phyloP scores from a whole-genome alignment of 768 basidiomycete species.

The Lactarius indigo region DNA sequence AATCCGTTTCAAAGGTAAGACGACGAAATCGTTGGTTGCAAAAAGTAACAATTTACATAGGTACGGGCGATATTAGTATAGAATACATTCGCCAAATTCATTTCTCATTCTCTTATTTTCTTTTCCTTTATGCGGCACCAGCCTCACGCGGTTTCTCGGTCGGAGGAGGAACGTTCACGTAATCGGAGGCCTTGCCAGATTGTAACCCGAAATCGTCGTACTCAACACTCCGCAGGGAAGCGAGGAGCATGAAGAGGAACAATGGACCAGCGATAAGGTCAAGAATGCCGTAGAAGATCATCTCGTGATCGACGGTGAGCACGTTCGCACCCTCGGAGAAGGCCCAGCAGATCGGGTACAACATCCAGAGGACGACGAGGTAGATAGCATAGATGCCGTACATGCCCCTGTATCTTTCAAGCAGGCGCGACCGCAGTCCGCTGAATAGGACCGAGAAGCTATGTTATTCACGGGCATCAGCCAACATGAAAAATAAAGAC shows the following conservation, averaged over 20 bases:
- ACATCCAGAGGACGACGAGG: constrained; percentile 47
- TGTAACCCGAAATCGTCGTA: constrained; percentile 32
- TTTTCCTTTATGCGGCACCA: neutral
- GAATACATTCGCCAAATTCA: neutral
- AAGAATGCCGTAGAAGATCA: constrained; percentile 54
- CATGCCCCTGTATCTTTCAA: neutral
- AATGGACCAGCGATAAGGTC: constrained; percentile 41
- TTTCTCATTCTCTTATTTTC: neutral
- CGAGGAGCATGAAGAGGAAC: constrained; percentile 32
- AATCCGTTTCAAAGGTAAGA: neutral
- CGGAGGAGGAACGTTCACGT: neutral
- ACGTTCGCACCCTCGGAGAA: constrained; percentile 50
- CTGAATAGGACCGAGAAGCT: neutral
- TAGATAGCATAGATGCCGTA: neutral
- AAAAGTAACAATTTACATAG: neutral
- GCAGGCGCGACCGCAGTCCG: constrained; percentile 1
- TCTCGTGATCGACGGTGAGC: constrained; percentile 49
- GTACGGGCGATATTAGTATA: neutral
- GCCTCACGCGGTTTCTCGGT: neutral
- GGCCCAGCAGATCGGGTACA: constrained; percentile 60
- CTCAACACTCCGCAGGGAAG: constrained; percentile 31
- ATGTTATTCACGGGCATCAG: neutral
- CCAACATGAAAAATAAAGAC: constrained; percentile 2
- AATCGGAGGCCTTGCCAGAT: constrained; percentile 29
- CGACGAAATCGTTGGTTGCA: too few relatives aligned